These are phyloP conservation scores for Fomitopsis schrenkii DNA, from an alignment of 1,284 basidiomycete species.

Conservation along the genomic window DNA sequence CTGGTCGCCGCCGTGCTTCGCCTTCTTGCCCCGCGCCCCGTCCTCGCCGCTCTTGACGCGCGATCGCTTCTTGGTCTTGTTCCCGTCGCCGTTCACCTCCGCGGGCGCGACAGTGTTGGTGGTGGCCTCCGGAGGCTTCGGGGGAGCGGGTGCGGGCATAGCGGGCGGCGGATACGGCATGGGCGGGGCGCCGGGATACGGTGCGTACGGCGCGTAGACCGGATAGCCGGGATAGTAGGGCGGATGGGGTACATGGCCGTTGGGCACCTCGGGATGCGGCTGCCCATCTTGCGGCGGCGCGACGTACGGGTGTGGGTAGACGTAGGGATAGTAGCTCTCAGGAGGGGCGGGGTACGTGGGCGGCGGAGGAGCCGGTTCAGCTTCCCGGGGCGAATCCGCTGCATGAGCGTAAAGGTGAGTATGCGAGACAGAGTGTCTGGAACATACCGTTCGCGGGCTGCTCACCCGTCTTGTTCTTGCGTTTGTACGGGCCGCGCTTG, in stretches of 20 bases:
- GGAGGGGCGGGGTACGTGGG: conserved; percentile 39
- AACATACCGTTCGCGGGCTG: conserved; percentile 4
- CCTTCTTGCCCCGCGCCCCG: conserved; percentile 30
- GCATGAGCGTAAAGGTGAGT: conserved; percentile 18
- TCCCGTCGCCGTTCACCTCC: conserved; percentile 15
- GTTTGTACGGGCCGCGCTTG: conserved; percentile 84
- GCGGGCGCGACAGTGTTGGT: conserved; percentile 16
- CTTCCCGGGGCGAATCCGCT: conserved; percentile 14
- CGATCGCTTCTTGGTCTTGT: conserved; percentile 21
- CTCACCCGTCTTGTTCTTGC: conserved; percentile 51
- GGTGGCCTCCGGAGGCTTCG: conserved; percentile 6
- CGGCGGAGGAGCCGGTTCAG: conserved; percentile 27
- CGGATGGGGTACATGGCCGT: conserved; percentile 22
- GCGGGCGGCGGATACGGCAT: conserved; percentile 22
- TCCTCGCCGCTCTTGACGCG: conserved; percentile 27
- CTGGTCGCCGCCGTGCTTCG: conserved; percentile 21
- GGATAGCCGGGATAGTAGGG: conserved; percentile 26
- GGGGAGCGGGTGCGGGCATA: conserved; percentile 11
- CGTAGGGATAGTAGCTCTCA: conserved; percentile 54
- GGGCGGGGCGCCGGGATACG: conserved; percentile 23
- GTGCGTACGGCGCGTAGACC: conserved; percentile 25
- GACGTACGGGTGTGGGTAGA: conserved; percentile 31
- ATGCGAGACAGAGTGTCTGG: conserved; percentile 25
- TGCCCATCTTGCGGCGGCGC: conserved; percentile 36
- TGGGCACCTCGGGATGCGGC: conserved; percentile 22